Base-by-base conservation (phyloP, 257 asterid genomes). In the Jasminum sambac region DNA sequence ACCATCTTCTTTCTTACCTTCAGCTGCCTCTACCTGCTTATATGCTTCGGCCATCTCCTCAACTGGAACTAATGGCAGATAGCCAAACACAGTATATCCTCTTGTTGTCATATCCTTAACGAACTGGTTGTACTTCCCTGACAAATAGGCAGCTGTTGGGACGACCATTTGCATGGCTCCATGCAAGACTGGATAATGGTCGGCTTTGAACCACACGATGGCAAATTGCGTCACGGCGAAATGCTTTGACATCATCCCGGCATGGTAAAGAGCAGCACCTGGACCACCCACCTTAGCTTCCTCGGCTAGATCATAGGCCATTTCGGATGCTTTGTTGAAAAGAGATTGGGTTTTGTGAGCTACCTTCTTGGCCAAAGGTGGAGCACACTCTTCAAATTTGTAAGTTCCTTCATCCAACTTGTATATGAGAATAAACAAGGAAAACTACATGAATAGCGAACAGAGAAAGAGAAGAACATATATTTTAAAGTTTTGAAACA, bases 21-120 rank as follows among this genome's bases (percentile, higher is more conserved):
- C 87, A 0, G 76, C 88, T 0, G 84, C 80, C 77, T 88, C 92
- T 19, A 79, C 85, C 74, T 84, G 91, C 75, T 86, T 83, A 34
- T 88, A 89, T 0, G 89, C 96, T 82, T 84, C 82, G n/a, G 39
- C 68, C 40, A 90, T 74, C 55, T 87, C 96, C 12, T 89, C 95
- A 17, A 87, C 81, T 1, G 97, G 97, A 21, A 93, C 83, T 30
- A 76, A 70, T 0, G 97, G 98, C 2, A 82, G 70, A 48, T 90
- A 87, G 50, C 76, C 66, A 30, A 86, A 81, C 9, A 83, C 23
- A 26, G 71, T 73, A 46, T 82, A 86, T 8, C 97, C 98, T 66
- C 85, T 87, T 0, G 75, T 79, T 2, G 64, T 71, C 87, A 83
- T 10, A 63, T 79, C 80, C 7, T 74, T 75, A 3, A 86, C 86